These are phyloP conservation scores for Fusarium setosum DNA, from an alignment of 2,329 filamentous ascomycete genomes.

Conservation along the genomic window DNA sequence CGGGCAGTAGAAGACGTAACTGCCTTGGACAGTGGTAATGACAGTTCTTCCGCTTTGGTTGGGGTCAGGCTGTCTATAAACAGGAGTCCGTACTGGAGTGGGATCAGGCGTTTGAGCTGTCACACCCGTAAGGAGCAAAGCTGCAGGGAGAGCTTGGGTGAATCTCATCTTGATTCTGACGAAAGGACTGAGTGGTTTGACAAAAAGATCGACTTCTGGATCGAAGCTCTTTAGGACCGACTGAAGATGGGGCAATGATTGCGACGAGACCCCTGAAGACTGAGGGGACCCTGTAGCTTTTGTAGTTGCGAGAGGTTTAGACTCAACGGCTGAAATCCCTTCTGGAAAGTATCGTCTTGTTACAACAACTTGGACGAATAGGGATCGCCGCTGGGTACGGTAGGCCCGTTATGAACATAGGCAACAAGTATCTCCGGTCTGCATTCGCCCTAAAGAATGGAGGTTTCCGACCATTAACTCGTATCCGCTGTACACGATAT, in stretches of 20 bases:
- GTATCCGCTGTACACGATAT: not conserved
- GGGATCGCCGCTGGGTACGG: constrained; percentile 2
- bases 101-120: not conserved
- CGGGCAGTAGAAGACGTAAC: constrained; percentile 57
- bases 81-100: not conserved
- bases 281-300: not conserved
- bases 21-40: constrained; percentile 51
- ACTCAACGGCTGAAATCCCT: not conserved
- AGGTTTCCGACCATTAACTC: not conserved
- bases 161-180: constrained; percentile 12
- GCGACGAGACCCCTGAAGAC: not conserved
- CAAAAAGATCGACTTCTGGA: not conserved
- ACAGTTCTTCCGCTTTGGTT: constrained; percentile 22
- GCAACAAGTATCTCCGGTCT: not conserved
- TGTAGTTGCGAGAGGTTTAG: not conserved
- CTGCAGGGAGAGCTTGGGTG: not conserved
- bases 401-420: not conserved
- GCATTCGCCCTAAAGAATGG: not conserved
- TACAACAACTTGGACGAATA: not conserved
- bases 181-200: not conserved
- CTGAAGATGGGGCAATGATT: not conserved
- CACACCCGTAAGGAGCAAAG: constrained; percentile 15
- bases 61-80: not conserved
- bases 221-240: not conserved
- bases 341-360: not conserved